These are phyloP conservation scores for Pichia sp. DNA, from an alignment of 1,139 yeast species.

Conservation along the genomic window DNA sequence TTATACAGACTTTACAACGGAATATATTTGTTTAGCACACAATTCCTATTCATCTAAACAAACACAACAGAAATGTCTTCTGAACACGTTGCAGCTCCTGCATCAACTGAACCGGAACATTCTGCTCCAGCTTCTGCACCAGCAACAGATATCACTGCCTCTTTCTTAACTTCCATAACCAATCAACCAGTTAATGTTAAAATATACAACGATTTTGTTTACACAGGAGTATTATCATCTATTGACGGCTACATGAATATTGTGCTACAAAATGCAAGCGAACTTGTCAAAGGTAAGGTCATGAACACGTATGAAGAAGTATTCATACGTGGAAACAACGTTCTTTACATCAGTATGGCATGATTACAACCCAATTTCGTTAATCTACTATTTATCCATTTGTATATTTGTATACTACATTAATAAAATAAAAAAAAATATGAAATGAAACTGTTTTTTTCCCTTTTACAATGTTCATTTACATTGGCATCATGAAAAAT, in stretches of 20 bases:
- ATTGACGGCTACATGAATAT: conserved; percentile 98
- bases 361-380: not conserved
- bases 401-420: not conserved
- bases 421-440: not conserved
- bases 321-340: conserved; percentile 90
- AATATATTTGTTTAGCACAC: no score
- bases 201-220: conserved; percentile 81
- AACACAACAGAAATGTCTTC: not conserved
- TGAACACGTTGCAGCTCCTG: no score
- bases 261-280: conserved; percentile 73
- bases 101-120: no score
- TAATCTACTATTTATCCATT: no score
- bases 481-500: no score
- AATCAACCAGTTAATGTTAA: conserved; percentile 80
- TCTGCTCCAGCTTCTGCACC: not conserved
- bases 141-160: conserved; percentile 35
- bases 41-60: no score
- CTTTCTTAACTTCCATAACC: conserved; percentile 70
- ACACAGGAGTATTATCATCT: conserved; percentile 67
- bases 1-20: no score
- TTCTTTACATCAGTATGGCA: conserved; percentile 34
- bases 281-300: conserved; percentile 50
- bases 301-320: conserved; percentile 66
- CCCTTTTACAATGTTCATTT: no score
- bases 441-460: no score